Evolutionary conservation across 2,329 filamentous ascomycete genomes (phyloP).

Genomic region (Paecilomyces sp.): DNA sequence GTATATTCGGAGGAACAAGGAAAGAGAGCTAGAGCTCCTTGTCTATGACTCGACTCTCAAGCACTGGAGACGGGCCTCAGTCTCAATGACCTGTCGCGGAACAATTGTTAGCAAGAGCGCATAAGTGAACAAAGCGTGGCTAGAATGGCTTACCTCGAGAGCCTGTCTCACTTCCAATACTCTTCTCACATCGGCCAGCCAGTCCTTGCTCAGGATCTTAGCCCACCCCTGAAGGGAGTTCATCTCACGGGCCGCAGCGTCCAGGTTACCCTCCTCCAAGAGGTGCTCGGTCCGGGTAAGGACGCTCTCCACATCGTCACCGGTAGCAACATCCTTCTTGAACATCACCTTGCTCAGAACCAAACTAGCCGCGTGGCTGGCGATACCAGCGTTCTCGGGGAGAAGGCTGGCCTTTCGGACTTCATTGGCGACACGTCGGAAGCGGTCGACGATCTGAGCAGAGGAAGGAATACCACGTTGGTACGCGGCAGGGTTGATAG

Average conservation of each 20-base stretch:
- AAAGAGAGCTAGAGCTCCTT: not conserved
- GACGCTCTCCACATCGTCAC: slow-evolving; percentile 89
- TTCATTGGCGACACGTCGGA: slow-evolving; percentile 84
- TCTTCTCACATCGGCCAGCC: slow-evolving; percentile 83
- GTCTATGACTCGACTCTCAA: slow-evolving; percentile 63
- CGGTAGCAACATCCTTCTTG: slow-evolving; percentile 80
- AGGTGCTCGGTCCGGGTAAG: slow-evolving; percentile 81
- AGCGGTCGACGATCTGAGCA: slow-evolving; percentile 85
- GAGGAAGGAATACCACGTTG: slow-evolving; percentile 81
- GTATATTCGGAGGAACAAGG: slow-evolving; percentile 15
- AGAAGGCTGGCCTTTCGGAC: slow-evolving; percentile 91
- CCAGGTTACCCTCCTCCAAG: slow-evolving; percentile 87
- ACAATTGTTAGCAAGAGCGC: slow-evolving; percentile 10
- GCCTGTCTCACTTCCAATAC: slow-evolving; percentile 94
- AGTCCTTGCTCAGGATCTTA: slow-evolving; percentile 88
- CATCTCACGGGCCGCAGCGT: slow-evolving; percentile 89
- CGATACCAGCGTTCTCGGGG: slow-evolving; percentile 88
- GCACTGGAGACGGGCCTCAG: slow-evolving; percentile 83
- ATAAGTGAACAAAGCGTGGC: not conserved
- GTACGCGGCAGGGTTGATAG: slow-evolving; percentile 89
- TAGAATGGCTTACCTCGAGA: slow-evolving; percentile 66
- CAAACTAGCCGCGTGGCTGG: slow-evolving; percentile 85
- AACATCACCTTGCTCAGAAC: slow-evolving; percentile 91
- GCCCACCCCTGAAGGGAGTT: slow-evolving; percentile 90
- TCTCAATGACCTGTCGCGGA: slow-evolving; percentile 65